Evolutionary conservation across 768 basidiomycete genomes (phyloP), one percentile per base, ranked within the genome.

Genomic region (Daedaleopsis nitida): DNA sequence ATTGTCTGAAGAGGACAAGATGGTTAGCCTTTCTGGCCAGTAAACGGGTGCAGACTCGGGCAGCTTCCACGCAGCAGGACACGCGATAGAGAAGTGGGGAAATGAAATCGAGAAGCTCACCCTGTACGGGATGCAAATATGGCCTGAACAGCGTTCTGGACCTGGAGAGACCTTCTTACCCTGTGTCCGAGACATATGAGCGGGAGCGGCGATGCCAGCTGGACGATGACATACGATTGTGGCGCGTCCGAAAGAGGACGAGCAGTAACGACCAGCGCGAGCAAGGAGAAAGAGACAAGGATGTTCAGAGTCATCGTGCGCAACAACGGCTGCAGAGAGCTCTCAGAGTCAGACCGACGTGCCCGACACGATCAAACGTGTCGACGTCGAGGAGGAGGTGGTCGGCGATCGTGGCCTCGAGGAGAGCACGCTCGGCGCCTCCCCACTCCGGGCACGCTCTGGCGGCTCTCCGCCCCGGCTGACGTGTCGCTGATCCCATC

Each of bases 261-360:
- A 68, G 78, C 69, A 57, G 75, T 72, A 65, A 80, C 80, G 72
- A 78, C 76, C 72, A 81, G 75, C 73, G 74, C 78, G 59, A 79
- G 70, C 35, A 81, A 70, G 52, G 75, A 73, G 56, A 77, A 67
- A 17, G 73, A 78, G 50, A 72, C 75, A 54, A 81, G 69, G 39
- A 80, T 65, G 58, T 71, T 69, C 23, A 77, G 69, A 23, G 76
- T 70, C 78, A 80, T 81, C 45, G 52, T 49, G 39, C 39, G 47
- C 47, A 49, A 57, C 14, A 55, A 38, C 16, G 52, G 62, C 55
- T 24, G 52, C 42, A 11, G 48, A 17, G 12, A 27, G 34, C 55
- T 52, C 55, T 61, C 55, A 57, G 38, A 59, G 35, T 61, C 55
- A 57, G 27, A 59, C 35, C 49, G 34, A 24, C 34, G 24, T 52